phyloP scores from a whole-genome alignment of 2,329 filamentous ascomycete species.

The Arachnomyces sp. region DNA sequence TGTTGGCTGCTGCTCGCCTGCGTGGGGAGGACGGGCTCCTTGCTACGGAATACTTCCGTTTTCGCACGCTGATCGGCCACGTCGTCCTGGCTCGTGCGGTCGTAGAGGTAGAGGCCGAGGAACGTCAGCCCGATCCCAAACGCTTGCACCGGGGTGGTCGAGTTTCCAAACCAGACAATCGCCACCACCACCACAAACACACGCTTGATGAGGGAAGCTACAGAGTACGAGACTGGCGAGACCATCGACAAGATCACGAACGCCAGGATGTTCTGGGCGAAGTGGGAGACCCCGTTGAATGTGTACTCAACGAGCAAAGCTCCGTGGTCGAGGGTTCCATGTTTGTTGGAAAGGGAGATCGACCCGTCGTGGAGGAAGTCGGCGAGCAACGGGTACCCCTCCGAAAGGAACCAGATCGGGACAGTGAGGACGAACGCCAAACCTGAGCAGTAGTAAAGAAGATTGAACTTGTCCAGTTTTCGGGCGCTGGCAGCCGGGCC shows the following conservation, averaged over 20 bases:
- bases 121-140: constrained; percentile 84
- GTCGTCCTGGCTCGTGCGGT: constrained; percentile 79
- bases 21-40: constrained; percentile 57
- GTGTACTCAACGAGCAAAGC: constrained; percentile 69
- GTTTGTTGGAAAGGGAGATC: constrained; percentile 65
- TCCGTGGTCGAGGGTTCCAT: constrained; percentile 60
- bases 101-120: constrained; percentile 87
- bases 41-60: constrained; percentile 52
- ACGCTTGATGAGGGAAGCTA: constrained; percentile 90
- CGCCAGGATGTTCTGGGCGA: constrained; percentile 89
- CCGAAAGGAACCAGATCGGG: constrained; percentile 88
- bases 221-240: constrained; percentile 92
- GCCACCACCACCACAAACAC: constrained; percentile 95
- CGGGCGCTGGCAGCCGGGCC: constrained; percentile 51
- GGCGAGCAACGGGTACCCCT: constrained; percentile 67
- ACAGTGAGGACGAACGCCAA: constrained; percentile 80
- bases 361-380: constrained; percentile 78
- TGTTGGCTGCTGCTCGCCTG: constrained; percentile 28
- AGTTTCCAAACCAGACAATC: constrained; percentile 91
- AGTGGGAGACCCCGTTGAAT: constrained; percentile 96
- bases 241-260: constrained; percentile 89
- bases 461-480: constrained; percentile 92
- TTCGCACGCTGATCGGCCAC: constrained; percentile 75
- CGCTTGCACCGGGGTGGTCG: constrained; percentile 73
- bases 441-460: constrained; percentile 93